These are phyloP conservation scores for Furcasterigmium furcatum DNA, from an alignment of 2,329 filamentous ascomycete genomes.

Conservation along the genomic window DNA sequence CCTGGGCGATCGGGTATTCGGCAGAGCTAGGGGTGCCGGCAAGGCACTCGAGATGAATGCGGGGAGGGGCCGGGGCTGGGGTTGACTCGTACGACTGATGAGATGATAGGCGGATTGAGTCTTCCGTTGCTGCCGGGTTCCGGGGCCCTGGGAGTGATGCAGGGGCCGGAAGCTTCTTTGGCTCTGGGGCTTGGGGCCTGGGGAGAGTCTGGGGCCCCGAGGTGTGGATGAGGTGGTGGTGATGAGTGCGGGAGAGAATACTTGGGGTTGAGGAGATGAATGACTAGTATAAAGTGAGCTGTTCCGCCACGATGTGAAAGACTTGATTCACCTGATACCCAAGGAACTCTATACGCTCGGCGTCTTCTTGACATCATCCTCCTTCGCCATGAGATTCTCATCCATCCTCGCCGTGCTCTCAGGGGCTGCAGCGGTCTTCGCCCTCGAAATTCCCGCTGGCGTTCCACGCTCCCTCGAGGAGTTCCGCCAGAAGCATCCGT, in stretches of 20 bases:
- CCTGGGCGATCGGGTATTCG: conserved; percentile 1
- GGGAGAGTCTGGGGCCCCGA: no score
- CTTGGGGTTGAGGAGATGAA: no score
- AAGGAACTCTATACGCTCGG: no score
- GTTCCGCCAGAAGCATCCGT: conserved; percentile 34
- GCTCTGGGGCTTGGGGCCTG: no score
- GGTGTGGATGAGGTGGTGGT: no score
- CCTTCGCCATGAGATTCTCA: conserved; percentile 17
- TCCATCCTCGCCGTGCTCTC: conserved; percentile 13
- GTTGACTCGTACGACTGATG: no score
- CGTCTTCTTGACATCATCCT: no score
- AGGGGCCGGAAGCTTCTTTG: not conserved
- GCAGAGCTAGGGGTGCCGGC: not conserved
- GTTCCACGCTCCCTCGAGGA: conserved; percentile 30
- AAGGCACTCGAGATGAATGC: not conserved
- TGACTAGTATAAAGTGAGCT: no score
- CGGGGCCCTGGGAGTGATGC: not conserved
- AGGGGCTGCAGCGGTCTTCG: conserved; percentile 17
- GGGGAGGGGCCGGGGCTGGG: not conserved
- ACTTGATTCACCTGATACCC: no score
- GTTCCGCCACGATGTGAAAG: no score
- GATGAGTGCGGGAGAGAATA: no score
- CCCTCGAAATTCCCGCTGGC: conserved; percentile 22
- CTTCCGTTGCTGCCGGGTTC: conserved; percentile 1
- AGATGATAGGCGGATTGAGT: conserved; percentile 1